phyloP scores from a whole-genome alignment of 176 grass and related monocot genomes.

The Carex parvula region DNA sequence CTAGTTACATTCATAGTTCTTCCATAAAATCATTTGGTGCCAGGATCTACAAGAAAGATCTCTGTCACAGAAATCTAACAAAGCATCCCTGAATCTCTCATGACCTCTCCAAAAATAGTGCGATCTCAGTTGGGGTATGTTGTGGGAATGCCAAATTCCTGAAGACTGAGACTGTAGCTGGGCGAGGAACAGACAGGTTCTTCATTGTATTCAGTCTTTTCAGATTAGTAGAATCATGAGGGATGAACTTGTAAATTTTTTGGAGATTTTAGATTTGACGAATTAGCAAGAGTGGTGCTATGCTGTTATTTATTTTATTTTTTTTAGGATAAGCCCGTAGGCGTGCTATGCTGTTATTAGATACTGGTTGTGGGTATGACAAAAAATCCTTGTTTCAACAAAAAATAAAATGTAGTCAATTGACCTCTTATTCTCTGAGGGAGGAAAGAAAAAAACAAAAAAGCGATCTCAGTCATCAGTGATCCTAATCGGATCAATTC shows the following conservation, averaged over 20 bases:
- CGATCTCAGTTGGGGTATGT: not conserved
- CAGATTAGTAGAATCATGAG: not conserved
- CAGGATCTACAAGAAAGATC: not conserved
- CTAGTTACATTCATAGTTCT: not conserved
- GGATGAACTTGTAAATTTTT: not conserved
- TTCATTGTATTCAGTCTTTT: not conserved
- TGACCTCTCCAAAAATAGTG: not conserved
- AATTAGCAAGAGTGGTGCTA: not conserved
- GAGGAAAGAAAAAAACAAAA: not conserved
- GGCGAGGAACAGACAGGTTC: not conserved
- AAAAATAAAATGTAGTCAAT: not conserved
- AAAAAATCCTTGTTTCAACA: not conserved
- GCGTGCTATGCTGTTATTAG: not conserved
- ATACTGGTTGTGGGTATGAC: not conserved
- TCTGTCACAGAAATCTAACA: not conserved
- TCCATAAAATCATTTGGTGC: not conserved
- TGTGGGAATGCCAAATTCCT: not conserved
- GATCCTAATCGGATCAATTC: not conserved
- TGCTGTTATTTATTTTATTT: not conserved
- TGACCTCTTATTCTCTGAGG: not conserved
- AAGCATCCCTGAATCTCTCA: not conserved
- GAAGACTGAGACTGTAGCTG: not conserved
- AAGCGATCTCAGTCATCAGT: not conserved
- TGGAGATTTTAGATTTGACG: not conserved
- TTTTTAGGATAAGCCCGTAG: no score